Percentiles rank a stretch among this genome's conserved stretches.
Conservation (phyloP, 129 eudicot genomes). For the Chrysanthemum lavandulifolium region DNA sequence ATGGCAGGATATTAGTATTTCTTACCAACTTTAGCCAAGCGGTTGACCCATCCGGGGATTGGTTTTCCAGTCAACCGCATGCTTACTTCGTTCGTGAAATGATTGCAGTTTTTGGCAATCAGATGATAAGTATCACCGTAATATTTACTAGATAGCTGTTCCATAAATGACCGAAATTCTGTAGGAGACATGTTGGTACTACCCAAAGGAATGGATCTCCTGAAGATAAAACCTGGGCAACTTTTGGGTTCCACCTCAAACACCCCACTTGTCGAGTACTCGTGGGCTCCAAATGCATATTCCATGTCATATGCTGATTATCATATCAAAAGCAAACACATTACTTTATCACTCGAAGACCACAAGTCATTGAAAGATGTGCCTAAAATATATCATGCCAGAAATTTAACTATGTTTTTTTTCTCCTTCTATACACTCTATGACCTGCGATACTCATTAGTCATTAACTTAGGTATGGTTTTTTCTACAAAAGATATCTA, state of each 20-base stretch:
- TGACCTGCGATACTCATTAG: no score
- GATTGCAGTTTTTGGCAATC: slow-evolving; percentile 92
- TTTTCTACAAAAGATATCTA: no score
- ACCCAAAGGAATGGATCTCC: slow-evolving; percentile 73
- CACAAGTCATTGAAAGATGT: not conserved
- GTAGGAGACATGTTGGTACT: slow-evolving; percentile 72
- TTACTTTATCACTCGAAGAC: not conserved
- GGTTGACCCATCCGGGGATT: slow-evolving; percentile 97
- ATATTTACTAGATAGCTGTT: slow-evolving; percentile 62
- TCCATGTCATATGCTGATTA: slow-evolving; percentile 75
- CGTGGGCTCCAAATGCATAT: slow-evolving; percentile 94
- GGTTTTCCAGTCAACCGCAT: slow-evolving; percentile 70
- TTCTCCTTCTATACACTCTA: no score
- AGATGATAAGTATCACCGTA: slow-evolving; percentile 80
- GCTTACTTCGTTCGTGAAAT: slow-evolving; percentile 83
- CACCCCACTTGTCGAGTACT: slow-evolving; percentile 85
- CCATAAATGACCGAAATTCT: slow-evolving; percentile 76
- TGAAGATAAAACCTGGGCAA: slow-evolving; percentile 84
- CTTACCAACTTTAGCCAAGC: slow-evolving; percentile 88
- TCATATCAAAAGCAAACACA: slow-evolving; percentile 22
- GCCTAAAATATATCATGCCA: not conserved
- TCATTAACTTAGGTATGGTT: no score
- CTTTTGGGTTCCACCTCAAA: slow-evolving; percentile 91
- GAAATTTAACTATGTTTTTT: no score
- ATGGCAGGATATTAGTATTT: slow-evolving; percentile 4